Percentiles rank a stretch among this genome's conserved stretches.
phyloP scores from a whole-genome alignment of 129 eudicot genomes.

The Arctium minus region DNA sequence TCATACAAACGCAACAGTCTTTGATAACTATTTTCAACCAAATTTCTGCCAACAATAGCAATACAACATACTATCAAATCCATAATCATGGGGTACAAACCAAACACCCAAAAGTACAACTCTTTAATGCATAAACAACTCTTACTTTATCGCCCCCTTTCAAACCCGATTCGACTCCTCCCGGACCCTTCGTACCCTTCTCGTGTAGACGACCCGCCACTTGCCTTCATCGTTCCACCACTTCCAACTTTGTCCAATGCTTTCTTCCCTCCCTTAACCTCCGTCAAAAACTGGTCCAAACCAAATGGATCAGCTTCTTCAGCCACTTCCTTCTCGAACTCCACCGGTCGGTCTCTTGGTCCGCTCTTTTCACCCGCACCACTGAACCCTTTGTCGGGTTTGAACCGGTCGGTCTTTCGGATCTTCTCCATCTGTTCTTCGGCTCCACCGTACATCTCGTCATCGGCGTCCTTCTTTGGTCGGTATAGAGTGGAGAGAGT shows the following conservation, averaged over 20 bases:
- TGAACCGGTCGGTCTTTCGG: conserved; percentile 72
- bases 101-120: not conserved
- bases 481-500: conserved; percentile 73
- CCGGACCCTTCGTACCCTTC: conserved; percentile 69
- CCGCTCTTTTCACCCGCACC: conserved; percentile 64
- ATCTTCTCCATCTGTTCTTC: conserved; percentile 86
- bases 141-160: conserved; percentile 39
- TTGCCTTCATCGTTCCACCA: conserved; percentile 80
- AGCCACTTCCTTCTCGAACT: conserved; percentile 60
- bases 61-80: not conserved
- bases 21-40: too few species aligned
- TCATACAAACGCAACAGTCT: too few species aligned
- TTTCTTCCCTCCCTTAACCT: conserved; percentile 74
- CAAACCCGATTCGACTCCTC: conserved; percentile 58
- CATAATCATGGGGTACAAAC: not conserved
- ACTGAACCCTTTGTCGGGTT: conserved; percentile 69
- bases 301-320: conserved; percentile 91
- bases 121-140: not conserved
- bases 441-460: conserved; percentile 79
- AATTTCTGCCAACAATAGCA: not conserved
- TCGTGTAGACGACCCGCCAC: conserved; percentile 64
- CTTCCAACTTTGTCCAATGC: conserved; percentile 74
- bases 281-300: conserved; percentile 72
- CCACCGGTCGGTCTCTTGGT: conserved; percentile 66
- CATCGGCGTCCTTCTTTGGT: conserved; percentile 78